Base-by-base conservation (phyloP, 495 filamentous ascomycete genomes). In the Trichocladium antarcticum region DNA sequence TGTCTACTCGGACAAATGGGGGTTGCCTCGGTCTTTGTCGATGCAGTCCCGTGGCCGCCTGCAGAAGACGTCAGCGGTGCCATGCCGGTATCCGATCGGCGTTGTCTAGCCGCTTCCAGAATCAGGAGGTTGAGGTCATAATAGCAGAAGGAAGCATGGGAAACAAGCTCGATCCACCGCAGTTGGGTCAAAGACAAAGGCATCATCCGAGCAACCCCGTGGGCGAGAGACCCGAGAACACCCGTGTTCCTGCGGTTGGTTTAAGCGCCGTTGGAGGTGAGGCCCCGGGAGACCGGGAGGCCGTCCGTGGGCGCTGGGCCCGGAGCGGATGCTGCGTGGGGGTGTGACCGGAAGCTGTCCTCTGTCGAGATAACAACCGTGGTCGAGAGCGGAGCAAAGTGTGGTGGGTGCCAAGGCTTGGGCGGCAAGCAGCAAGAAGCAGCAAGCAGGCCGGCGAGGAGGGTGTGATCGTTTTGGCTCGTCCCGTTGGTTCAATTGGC, bases 71-170 rank as follows among this genome's bases (percentile, higher is more conserved):
- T 53, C 41, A 42, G 40, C 15, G 39, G 35, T 35, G 31, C 27
- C 22, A 46, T 46, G 49, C 42, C 37, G 42, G 42, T 41, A 40
- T 7, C 49, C 49, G 35, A 44, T 46, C 17, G 24, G 15, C 29
- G 28, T 40, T 37, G 21, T 31, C 17, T 48, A 12, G 2, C 31
- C 10, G 7, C 5, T 11, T 10, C 31, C 11, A 32, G 5, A 3
- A 14, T 32, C 7, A 6, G 5, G 11, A 32, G 7, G 31, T 2
- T 10, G 5, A 32, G 10, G 4, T 11, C 7, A 3, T 32, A 10
- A 2, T 11, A 10, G 31, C 5, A 29, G 12, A 32, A 10, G 31
- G 31, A 11, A 5, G 7, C 31, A 11, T 2, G 12, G 12, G 10
- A 32, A 32, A 32, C 31, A 10, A 6, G 31, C 31, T 32, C 31